Evolutionary conservation across 208 protist species (phyloP), one percentile per base, ranked within the genome.

Genomic region (Wallacemonas rigidus): DNA sequence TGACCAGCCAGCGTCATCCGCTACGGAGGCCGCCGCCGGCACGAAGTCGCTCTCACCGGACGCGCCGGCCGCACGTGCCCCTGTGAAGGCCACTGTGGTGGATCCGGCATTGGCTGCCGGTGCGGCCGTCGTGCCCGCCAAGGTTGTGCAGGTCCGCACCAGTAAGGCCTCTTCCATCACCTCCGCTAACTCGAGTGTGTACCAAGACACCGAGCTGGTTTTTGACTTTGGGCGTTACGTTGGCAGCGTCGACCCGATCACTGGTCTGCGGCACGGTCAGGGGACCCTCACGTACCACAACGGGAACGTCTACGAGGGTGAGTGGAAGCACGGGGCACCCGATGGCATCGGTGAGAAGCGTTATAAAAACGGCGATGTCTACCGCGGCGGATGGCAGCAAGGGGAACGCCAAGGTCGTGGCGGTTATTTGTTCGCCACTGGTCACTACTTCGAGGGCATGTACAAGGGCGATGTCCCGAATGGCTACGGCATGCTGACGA

Each of bases 291-390:
- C 72, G 54, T 92, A 94, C 89, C 75, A 71, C 44, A 89, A 77
- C 71, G 90, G 92, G 56, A 90, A 94, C 77, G 69, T 89, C 17
- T 95, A 95, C 79, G 83, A 80, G 0, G 92, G 92, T 38, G 62
- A 85, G 69, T 97, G 90, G 92, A 55, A 54, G 38, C 67, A 90
- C 40, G 89, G 86, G 8, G 81, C 80, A 14, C 65, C 83, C 0
- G 57, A 95, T 67, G 88, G 88, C 55, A 83, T 86, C 17, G 91
- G 89, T 14, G 85, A 91, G 75, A 87, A 91, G 79, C 72, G 65
- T 9, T 94, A 90, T 79, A 67, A 77, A 26, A 91, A 94, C 69
- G 90, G 90, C 7, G 86, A 90, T 67, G 76, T 92, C 11, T 95
- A 91, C 76, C 81, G 88, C 50, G 92, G 92, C 38, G 43, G 68